Evolutionary conservation across 2,329 filamentous ascomycete genomes (phyloP).

Genomic region (Dactylellina cionopaga): DNA sequence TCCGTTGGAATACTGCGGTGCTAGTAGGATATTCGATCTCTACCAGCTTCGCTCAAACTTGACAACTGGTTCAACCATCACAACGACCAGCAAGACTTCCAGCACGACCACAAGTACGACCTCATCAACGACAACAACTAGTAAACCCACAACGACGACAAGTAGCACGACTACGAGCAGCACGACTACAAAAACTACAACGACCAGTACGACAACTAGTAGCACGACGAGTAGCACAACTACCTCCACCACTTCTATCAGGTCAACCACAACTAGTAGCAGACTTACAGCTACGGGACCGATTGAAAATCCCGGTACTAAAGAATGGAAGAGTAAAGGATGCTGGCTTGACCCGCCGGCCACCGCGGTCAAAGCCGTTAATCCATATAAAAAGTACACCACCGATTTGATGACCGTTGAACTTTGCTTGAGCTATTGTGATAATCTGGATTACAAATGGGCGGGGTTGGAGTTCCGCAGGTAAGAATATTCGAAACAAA

Average conservation of each 20-base stretch:
- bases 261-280: not conserved
- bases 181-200: not conserved
- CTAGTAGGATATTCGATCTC: conserved; percentile 37
- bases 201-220: not conserved
- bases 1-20: conserved; percentile 49
- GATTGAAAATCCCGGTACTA: not conserved
- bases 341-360: conserved; percentile 26
- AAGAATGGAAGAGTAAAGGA: conserved; percentile 14
- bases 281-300: not conserved
- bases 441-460: conserved; percentile 2
- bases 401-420: conserved; percentile 25
- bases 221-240: not conserved
- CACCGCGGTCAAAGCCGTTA: conserved; percentile 10
- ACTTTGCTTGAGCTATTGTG: conserved; percentile 23
- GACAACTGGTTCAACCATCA: not conserved
- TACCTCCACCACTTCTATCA: not conserved
- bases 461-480: conserved; percentile 26
- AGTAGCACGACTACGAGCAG: not conserved
- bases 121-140: conserved; percentile 20
- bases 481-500: not conserved
- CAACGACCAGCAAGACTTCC: conserved; percentile 51
- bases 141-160: conserved; percentile 11
- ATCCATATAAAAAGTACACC: conserved; percentile 14
- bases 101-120: conserved; percentile 44
- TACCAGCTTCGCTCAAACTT: conserved; percentile 20